Evolutionary conservation across 176 grass and related monocot species (phyloP), one percentile per base, ranked within the genome.

Genomic region (Miscanthus lutarioriparius): DNA sequence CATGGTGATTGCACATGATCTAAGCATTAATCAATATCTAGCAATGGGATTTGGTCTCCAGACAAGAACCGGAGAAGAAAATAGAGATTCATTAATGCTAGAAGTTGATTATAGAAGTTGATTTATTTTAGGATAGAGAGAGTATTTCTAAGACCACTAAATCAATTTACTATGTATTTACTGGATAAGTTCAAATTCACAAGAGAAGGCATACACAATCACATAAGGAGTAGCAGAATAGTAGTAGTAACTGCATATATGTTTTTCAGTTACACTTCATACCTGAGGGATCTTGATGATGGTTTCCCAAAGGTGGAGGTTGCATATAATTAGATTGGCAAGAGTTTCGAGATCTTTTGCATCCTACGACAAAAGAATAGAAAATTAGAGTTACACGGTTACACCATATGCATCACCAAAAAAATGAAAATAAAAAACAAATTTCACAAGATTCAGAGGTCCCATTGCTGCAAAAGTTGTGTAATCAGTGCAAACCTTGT

Each of bases 281-380:
- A 95, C 93, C 73, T 95, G 70, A 90, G 76, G 61, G 59, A 95
- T 71, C 90, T 79, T 43, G 93, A 86, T 20, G 93, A 88, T 11
- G 93, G 25, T 49, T 92, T 92, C 80, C 93, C 87, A 30, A 80
- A 95, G 88, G 90, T 95, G 93, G 51, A 95, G 90, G 84, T 87
- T 92, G 27, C 93, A 95, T 35, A 92, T 88, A 61, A 88, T 88
- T 53, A 92, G 90, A 71, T 95, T 95, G 36, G 88, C 90, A 76
- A 95, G 86, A 43, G 90, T 92, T 90, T 92, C 88, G 80, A 90
- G 85, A 85, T 94, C 86, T 76, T 94, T 90, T 33, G 88, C 88
- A 79, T 97, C 89, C 83, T 87, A 80, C 45, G 87, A 2, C 28
- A 30, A 30, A 1, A 79, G n/a, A 82, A 72, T 59, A n/a, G 65